These are phyloP conservation scores for Lactarius indigo DNA, from an alignment of 768 basidiomycete species.

Conservation along the genomic window DNA sequence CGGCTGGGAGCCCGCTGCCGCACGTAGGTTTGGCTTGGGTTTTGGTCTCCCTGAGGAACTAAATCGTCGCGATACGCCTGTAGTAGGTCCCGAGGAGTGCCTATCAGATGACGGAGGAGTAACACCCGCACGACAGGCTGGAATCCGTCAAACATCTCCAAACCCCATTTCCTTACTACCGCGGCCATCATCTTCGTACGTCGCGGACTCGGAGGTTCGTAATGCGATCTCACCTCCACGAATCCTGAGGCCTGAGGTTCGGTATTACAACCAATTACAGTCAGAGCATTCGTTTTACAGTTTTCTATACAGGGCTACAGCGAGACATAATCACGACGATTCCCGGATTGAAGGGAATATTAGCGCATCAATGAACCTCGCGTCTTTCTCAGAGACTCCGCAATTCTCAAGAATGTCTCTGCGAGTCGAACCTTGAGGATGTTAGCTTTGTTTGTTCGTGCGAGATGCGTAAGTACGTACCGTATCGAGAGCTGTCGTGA, in stretches of 20 bases:
- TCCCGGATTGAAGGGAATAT: background rate
- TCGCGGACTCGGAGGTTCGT: no score
- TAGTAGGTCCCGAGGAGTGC: no score
- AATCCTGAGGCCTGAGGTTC: background rate
- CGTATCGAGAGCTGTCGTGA: slow-evolving; percentile 38
- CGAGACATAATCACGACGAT: background rate
- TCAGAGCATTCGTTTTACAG: background rate
- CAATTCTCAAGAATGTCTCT: slow-evolving; percentile 56
- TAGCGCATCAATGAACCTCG: slow-evolving; percentile 45
- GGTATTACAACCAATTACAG: background rate
- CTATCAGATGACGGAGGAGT: background rate
- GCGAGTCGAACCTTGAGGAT: slow-evolving; percentile 46
- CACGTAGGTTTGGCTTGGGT: no score
- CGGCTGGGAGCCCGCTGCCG: background rate
- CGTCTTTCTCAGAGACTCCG: slow-evolving; percentile 54
- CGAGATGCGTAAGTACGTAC: background rate
- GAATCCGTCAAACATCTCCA: background rate
- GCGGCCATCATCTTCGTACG: background rate
- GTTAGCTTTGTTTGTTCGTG: background rate
- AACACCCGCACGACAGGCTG: background rate
- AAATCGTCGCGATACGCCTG: background rate
- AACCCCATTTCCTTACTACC: background rate
- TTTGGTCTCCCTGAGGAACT: background rate
- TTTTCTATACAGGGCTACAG: background rate
- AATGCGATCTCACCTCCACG: background rate